Percentiles rank a stretch among this genome's conserved stretches.
These are phyloP conservation scores for Coniochaeta ligniaria DNA, from an alignment of 2,329 filamentous ascomycete species.

Conservation along the genomic window DNA sequence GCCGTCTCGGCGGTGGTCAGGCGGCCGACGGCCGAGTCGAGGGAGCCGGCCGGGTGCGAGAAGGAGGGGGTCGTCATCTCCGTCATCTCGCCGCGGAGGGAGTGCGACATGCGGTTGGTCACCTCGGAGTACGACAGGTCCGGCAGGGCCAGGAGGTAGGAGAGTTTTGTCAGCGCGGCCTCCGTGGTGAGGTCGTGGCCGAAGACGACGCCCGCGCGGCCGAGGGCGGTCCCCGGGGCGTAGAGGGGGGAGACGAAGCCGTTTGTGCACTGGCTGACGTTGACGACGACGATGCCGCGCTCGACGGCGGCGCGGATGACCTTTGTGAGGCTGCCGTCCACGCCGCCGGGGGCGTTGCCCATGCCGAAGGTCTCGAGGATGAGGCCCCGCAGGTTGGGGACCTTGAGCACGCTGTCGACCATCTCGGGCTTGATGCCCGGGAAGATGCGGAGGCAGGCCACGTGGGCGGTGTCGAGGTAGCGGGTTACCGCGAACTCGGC, in stretches of 20 bases:
- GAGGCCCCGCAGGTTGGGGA: slow-evolving; percentile 71
- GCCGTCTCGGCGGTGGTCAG: slow-evolving; percentile 41
- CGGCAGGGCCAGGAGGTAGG: slow-evolving; percentile 70
- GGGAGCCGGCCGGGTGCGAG: slow-evolving; percentile 58
- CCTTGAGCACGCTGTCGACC: slow-evolving; percentile 74
- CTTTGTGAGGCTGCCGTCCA: slow-evolving; percentile 70
- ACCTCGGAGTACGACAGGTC: slow-evolving; percentile 59
- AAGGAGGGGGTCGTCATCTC: slow-evolving; percentile 68
- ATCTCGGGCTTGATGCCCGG: slow-evolving; percentile 91
- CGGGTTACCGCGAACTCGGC: slow-evolving; percentile 68
- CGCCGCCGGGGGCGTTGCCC: slow-evolving; percentile 80
- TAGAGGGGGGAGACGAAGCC: slow-evolving; percentile 75
- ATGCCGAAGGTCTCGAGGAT: slow-evolving; percentile 91
- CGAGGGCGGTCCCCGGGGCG: slow-evolving; percentile 69
- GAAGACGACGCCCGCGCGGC: slow-evolving; percentile 78
- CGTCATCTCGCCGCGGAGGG: slow-evolving; percentile 79
- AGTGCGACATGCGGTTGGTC: slow-evolving; percentile 61
- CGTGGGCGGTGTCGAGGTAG: slow-evolving; percentile 77
- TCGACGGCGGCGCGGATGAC: slow-evolving; percentile 72
- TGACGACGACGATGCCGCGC: slow-evolving; percentile 79
- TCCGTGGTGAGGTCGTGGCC: slow-evolving; percentile 86
- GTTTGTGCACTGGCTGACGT: slow-evolving; percentile 81
- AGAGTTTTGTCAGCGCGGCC: slow-evolving; percentile 84
- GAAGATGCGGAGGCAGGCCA: slow-evolving; percentile 84
- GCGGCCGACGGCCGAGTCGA: slow-evolving; percentile 23